Base-by-base conservation (phyloP, 1,284 basidiomycete species). In the Trametes pubescens region DNA sequence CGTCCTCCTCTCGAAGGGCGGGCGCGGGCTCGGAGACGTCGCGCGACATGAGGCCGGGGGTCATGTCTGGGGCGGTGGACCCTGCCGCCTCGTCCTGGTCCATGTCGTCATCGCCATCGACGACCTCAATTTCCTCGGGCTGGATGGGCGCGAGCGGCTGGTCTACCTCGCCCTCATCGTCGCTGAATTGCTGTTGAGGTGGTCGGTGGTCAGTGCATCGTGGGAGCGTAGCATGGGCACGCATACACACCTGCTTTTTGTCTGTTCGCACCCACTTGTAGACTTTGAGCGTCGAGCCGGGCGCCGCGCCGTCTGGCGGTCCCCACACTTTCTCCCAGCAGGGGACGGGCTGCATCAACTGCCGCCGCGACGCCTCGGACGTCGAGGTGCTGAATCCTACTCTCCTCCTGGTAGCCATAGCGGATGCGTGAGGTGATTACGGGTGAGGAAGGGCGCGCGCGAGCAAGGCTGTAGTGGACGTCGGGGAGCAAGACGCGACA, bases 251-350 rank as follows among this genome's bases (percentile, higher is more conserved):
- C 80, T 91, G 91, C 55, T 80, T 79, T 75, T 87, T 90, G 59
- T 92, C 89, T 10, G 89, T 90, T 73, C 87, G 89, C 14, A 89
- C 83, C 91, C 91, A 93, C 72, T 86, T 88, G 72, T 81, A 86
- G 22, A 92, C 80, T 69, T 86, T 89, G 49, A 93, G 75, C 13
- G 78, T 82, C n/a, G 90, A 83, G 38, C 84, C 84, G 29, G 84
- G 73, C 26, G 83, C 70, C 32, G 82, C 78, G 59, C 79, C 81
- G 62, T 87, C 86, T 43, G 87, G 84, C 22, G 81, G 73, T 6
- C 83, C 79, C 88, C 89, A 90, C 29, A 81, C 78, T 77, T 88
- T 90, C 76, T 92, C 91, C 91, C 90, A 93, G 66, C 86, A 90
- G 44, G 83, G 84, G 34, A 92, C 91, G 7, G 91, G 91, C 71